phyloP scores from a whole-genome alignment of 108 stramenopile genomes.

The Tribonema minus region DNA sequence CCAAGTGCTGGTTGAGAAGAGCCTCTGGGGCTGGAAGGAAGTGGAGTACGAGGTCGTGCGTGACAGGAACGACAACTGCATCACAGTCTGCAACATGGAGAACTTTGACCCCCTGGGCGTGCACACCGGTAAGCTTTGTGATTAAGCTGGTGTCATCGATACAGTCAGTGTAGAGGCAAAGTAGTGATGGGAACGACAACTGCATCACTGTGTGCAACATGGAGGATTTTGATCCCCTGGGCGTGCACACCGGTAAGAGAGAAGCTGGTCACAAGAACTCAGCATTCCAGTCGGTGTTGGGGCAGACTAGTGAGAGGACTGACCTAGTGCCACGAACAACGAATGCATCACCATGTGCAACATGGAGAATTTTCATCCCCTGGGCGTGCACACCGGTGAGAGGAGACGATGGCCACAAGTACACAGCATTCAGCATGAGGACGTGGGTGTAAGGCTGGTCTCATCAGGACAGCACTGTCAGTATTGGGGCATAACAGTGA shows the following conservation, averaged over 20 bases:
- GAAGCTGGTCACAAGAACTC: too few species aligned
- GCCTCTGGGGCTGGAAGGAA: constrained; percentile 97
- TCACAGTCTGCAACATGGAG: constrained; percentile 99
- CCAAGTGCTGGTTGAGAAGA: constrained; percentile 94
- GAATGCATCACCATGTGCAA: constrained; percentile 95
- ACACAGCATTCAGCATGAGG: too few species aligned
- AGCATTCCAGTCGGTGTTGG: too few species aligned
- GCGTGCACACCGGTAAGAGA: constrained; percentile 21
- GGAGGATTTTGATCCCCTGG: constrained; percentile 63
- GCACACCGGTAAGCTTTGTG: constrained; percentile 8
- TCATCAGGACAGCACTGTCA: too few species aligned
- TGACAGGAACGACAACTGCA: constrained; percentile 65
- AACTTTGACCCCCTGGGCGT: constrained; percentile 42
- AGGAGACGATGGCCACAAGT: too few species aligned
- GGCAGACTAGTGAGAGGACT: too few species aligned
- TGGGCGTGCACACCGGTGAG: constrained; percentile 23
- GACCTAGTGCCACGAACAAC: too few species aligned
- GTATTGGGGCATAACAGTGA: too few species aligned
- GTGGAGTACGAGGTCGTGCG: constrained; percentile 89
- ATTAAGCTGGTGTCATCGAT: too few species aligned
- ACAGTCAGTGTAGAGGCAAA: too few species aligned
- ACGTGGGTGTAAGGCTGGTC: too few species aligned
- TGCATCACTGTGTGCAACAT: constrained; percentile 98
- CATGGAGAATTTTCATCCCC: constrained; percentile 74
- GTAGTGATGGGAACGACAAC: constrained; percentile 57